Evolutionary conservation across 2,329 filamentous ascomycete genomes (phyloP).

Genomic region (Acephala macrosclerotiorum): DNA sequence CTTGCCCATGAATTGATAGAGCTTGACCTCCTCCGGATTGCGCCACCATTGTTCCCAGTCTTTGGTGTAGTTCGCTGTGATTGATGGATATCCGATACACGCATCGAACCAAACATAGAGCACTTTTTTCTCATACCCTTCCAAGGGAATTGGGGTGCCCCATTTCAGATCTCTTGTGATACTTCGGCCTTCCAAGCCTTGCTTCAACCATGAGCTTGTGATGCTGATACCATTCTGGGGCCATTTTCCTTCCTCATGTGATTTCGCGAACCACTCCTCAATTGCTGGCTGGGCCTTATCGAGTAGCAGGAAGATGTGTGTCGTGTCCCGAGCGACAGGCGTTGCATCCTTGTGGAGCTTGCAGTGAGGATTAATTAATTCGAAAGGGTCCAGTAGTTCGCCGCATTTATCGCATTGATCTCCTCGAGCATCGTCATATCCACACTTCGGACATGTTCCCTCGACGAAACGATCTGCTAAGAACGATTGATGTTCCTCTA

Average conservation of each 20-base stretch:
- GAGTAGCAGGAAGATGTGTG: constrained; percentile 88
- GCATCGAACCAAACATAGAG: constrained; percentile 90
- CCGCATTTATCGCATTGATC: constrained; percentile 82
- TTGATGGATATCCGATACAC: constrained; percentile 94
- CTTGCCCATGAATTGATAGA: constrained; percentile 96
- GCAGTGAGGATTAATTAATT: constrained; percentile 84
- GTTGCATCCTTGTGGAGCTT: constrained; percentile 83
- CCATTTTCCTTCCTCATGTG: constrained; percentile 79
- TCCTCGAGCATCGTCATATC: constrained; percentile 73
- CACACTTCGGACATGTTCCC: constrained; percentile 78
- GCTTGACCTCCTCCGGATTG: constrained; percentile 83
- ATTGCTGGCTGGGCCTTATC: constrained; percentile 83
- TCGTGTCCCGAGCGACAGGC: constrained; percentile 82
- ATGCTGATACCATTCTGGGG: constrained; percentile 78
- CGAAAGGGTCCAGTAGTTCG: constrained; percentile 62
- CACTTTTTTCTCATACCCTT: constrained; percentile 76
- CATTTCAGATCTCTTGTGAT: constrained; percentile 94
- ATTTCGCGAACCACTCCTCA: constrained; percentile 77
- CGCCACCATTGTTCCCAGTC: constrained; percentile 97
- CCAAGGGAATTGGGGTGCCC: constrained; percentile 67
- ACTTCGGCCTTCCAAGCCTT: constrained; percentile 84
- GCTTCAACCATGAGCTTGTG: constrained; percentile 81
- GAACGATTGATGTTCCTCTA: constrained; percentile 76
- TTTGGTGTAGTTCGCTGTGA: constrained; percentile 87
- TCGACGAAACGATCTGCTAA: constrained; percentile 88